Base-by-base conservation (phyloP, 345 rosid species). In the Reutealis trisperma region DNA sequence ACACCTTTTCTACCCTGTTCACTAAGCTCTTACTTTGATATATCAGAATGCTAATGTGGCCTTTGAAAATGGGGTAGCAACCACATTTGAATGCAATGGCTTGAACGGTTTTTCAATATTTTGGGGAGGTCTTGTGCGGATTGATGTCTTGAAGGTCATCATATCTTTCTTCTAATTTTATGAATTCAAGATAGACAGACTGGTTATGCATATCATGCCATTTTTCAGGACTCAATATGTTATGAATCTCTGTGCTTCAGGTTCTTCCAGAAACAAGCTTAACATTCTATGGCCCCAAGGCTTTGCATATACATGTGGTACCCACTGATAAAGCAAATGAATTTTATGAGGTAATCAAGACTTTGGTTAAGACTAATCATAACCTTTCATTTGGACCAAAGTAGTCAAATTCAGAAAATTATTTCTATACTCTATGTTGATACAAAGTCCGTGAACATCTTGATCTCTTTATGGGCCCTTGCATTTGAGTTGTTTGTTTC, bases 91-190 rank as follows among this genome's bases (percentile, higher is more conserved):
- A 72, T 77, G 84, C 79, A 78, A 78, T 79, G 89, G 91, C 82
- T 87, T 93, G 70, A 88, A 90, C 5, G 97, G 97, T 14, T 84
- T 90, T 79, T 83, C 99, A 63, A 76, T 95, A 76, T 95, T 95
- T 72, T 95, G 99, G 99, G 99, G 99, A 70, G 99, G 99, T 70
- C 97, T 93, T 55, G 98, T 87, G 65, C 87, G 98, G 70, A 79
- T 95, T 57, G 99, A 93, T 78, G 75, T 92, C 69, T 81, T 89
- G 81, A 92, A 93, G 99, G 99, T 95, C 47, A 54, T 37, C 41
- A 4, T 37, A 37, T 37, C 49, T 70, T 60, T 16, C 66, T 64
- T 63, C 49, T 52, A 13, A 47, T 65, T 73, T 64, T 74, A 18
- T 74, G 75, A 77, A 67, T 77, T 65, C 69, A 54, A 47, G 12